Evolutionary conservation across 2,329 filamentous ascomycete genomes (phyloP).

Genomic region (Colletotrichum sidae): DNA sequence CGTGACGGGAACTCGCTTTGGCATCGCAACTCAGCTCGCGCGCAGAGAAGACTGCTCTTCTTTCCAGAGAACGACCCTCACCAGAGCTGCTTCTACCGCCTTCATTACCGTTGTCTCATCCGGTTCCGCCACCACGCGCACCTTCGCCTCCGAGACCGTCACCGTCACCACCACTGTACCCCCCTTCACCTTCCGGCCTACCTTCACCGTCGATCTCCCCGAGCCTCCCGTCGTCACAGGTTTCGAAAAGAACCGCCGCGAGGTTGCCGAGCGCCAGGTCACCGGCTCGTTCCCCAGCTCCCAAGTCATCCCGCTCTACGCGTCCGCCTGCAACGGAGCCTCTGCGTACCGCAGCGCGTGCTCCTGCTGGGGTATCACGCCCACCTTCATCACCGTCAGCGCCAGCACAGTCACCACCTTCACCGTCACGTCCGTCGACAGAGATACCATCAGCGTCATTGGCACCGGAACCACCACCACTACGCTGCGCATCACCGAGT

Average conservation of each 20-base stretch:
- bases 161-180: constrained; percentile 13
- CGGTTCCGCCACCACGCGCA: constrained; percentile 1
- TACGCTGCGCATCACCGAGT: constrained; percentile 2
- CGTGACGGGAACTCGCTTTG: constrained; percentile 15
- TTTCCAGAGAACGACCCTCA: constrained; percentile 19
- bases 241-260: constrained; percentile 7
- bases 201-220: not conserved
- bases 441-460: constrained; percentile 5
- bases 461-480: constrained; percentile 7
- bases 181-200: not conserved
- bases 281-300: not conserved
- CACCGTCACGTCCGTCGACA: not conserved
- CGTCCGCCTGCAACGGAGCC: constrained; percentile 39
- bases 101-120: constrained; percentile 14
- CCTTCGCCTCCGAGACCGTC: constrained; percentile 6
- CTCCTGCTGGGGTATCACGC: constrained; percentile 43
- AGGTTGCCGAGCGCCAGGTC: constrained; percentile 10
- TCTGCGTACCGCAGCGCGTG: constrained; percentile 43
- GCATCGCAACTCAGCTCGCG: not conserved
- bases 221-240: constrained; percentile 1
- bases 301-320: constrained; percentile 39
- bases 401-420: not conserved
- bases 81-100: constrained; percentile 34
- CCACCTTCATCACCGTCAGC: constrained; percentile 25
- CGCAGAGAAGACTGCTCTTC: constrained; percentile 20